These are phyloP conservation scores for Penicillium malachiteum DNA, from an alignment of 495 filamentous ascomycete species.

Conservation along the genomic window DNA sequence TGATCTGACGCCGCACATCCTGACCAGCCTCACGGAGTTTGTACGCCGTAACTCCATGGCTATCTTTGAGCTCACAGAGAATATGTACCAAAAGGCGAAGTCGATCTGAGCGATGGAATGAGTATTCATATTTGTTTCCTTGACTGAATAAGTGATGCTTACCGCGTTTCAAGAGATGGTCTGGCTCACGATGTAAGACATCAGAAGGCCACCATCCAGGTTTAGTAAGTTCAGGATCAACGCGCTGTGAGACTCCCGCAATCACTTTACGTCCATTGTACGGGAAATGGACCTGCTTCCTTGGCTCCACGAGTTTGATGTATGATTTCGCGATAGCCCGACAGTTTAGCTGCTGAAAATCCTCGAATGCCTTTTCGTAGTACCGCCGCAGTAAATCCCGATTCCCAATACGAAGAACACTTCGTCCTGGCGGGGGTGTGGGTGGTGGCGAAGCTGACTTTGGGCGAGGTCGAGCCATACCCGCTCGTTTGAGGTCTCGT, in stretches of 20 bases:
- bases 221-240: slow-evolving; percentile 45
- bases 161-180: slow-evolving; percentile 75
- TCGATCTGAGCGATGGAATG: slow-evolving; percentile 45
- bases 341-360: slow-evolving; percentile 49
- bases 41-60: slow-evolving; percentile 40
- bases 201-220: slow-evolving; percentile 79
- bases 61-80: slow-evolving; percentile 47
- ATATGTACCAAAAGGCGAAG: slow-evolving; percentile 62
- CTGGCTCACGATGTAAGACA: slow-evolving; percentile 72
- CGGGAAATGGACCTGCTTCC: slow-evolving; percentile 80
- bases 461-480: slow-evolving; percentile 14
- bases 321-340: slow-evolving; percentile 69
- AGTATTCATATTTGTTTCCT: background rate
- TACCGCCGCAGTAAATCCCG: slow-evolving; percentile 57
- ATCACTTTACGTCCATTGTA: slow-evolving; percentile 62
- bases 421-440: slow-evolving; percentile 24
- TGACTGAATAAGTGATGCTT: slow-evolving; percentile 21
- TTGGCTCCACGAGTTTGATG: slow-evolving; percentile 79
- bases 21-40: slow-evolving; percentile 46
- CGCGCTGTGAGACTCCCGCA: slow-evolving; percentile 37
- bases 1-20: slow-evolving; percentile 41
- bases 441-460: slow-evolving; percentile 29
- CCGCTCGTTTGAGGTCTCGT: slow-evolving; percentile 21
- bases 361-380: slow-evolving; percentile 52
- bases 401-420: slow-evolving; percentile 57